Evolutionary conservation across 805 yeast genomes (phyloP), one percentile per base, ranked within the genome.

Genomic region (Schwanniomyces sp.): DNA sequence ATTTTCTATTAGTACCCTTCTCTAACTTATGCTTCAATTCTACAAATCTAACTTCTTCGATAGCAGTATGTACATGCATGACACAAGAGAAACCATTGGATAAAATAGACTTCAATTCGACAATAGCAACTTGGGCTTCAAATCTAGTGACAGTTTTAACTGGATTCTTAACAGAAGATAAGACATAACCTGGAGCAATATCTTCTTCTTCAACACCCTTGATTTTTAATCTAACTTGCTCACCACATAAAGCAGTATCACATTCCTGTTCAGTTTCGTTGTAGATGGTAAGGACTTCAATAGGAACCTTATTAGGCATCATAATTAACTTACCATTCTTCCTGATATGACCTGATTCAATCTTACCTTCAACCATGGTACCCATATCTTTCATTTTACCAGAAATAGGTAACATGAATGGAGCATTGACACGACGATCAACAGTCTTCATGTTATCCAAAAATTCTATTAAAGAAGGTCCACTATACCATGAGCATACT

Each of bases 121-220:
- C 97, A 71, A 94, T 88, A 47, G 97, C 98, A 54, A 94, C 82
- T 71, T 92, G 96, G 5, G 98, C 98, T 74, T 90, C 96, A 64
- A 94, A 94, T 57, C 79, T 81, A 21, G 95, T 86, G 40, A 88
- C 95, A 27, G 96, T 88, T 64, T 88, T 89, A 41, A 94, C 95
- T 36, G 99, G 99, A 63, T 83, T 81, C 67, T 81, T 81, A 54
- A 85, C 76, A 14, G 96, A 88, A 1, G 97, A 86, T 57, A 94
- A 78, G 21, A 94, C 98, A 63, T 85, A 91, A 58, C 99, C 99
- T 46, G 85, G 81, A 52, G 88, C 83, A 49, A 94, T 82, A 58
- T 94, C 98, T 71, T 95, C 99, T 75, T 94, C 99, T 69, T 94
- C 99, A 48, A 94, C 85, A 68, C 97, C 97, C 75, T 86, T 92